Evolutionary conservation across 2,329 filamentous ascomycete species (phyloP), one percentile per base, ranked within the genome.

Genomic region (Passalora sequoiae): DNA sequence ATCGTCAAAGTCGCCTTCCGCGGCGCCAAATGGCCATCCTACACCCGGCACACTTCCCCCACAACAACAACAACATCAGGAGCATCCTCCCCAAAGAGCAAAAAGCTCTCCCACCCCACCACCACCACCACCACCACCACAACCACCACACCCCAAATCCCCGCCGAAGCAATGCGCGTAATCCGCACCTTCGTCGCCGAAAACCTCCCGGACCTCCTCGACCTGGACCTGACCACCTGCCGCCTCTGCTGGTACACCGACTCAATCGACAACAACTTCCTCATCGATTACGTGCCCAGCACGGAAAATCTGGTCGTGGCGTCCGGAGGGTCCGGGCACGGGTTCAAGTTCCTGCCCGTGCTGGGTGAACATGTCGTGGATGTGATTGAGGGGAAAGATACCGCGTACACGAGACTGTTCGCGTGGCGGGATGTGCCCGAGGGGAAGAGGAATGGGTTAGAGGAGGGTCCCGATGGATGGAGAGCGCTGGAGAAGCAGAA

Each of bases 191-290:
- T 57, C 28, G 47, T 48, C 0, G 38, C 2, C 10, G 71, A 79
- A 47, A 73, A 86, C 56, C 65, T 51, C 40, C 63, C 42, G 17
- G 48, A 40, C 53, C 49, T 64, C 1, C 41, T 63, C 1, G 59
- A 58, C 15, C 60, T 66, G 0, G 65, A 64, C 1, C 65, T 73
- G 27, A 63, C 68, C 0, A 65, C 60, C n/a, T 68, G 64, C 0
- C 69, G 64, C 47, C 66, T 71, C 10, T 78, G 69, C 57, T 76
- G 67, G 69, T 77, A 78, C 47, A 76, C 68, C 0, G 75, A 78
- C 48, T 73, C 48, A 15, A 44, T 60, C 3, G 58, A 62, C 36
- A 61, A 62, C 29, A 40, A 44, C 24, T 58, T 57, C 17, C 22
- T 61, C 16, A 55, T 62, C 16, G 56, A 60, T 20, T 46, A 49